These are phyloP conservation scores for Myxozyma neotropica DNA, from an alignment of 805 yeast genomes.

Conservation along the genomic window DNA sequence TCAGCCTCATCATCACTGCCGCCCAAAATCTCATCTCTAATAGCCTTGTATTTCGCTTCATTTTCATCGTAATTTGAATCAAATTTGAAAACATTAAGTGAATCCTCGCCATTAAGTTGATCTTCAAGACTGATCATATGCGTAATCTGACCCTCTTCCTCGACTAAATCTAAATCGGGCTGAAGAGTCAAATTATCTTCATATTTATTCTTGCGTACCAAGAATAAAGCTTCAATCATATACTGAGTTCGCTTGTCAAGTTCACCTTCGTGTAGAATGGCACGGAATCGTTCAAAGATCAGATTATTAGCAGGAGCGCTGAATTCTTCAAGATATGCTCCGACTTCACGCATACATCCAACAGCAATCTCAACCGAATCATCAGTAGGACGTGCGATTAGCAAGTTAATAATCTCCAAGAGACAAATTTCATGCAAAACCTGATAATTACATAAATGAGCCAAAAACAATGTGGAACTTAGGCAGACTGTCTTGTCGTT, in stretches of 20 bases:
- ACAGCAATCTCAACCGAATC: constrained; percentile 60
- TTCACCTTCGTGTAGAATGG: constrained; percentile 58
- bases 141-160: constrained; percentile 60
- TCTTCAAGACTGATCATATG: constrained; percentile 62
- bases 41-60: constrained; percentile 52
- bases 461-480: constrained; percentile 54
- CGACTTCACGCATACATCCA: constrained; percentile 54
- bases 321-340: constrained; percentile 51
- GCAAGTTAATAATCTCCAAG: constrained; percentile 45
- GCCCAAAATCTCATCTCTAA: constrained; percentile 53
- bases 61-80: constrained; percentile 55
- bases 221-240: constrained; percentile 56
- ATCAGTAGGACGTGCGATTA: constrained; percentile 54
- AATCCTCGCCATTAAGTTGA: constrained; percentile 50
- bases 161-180: constrained; percentile 59
- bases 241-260: constrained; percentile 50
- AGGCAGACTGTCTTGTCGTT: constrained; percentile 52
- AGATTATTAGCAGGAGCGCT: constrained; percentile 51
- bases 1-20: constrained; percentile 39
- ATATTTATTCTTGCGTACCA: constrained; percentile 51
- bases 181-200: constrained; percentile 47
- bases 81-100: constrained; percentile 53
- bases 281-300: constrained; percentile 63
- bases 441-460: constrained; percentile 63
- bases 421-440: constrained; percentile 53